Evolutionary conservation across 805 yeast genomes (phyloP), one percentile per base, ranked within the genome.

Genomic region (Grigorovia yakushimaensis): DNA sequence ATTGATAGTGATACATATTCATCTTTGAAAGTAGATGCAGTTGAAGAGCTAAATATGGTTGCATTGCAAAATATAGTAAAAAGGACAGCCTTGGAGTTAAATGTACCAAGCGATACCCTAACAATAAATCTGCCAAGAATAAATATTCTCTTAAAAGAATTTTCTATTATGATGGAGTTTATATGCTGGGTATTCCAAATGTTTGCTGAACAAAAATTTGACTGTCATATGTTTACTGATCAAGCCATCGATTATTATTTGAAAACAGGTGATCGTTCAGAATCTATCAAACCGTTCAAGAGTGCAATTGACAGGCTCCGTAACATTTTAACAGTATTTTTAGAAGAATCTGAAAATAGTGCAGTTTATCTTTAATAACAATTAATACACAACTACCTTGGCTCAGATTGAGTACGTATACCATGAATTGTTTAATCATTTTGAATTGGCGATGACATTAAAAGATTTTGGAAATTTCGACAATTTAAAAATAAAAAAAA

Each of bases 11-110:
- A 41, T 4, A 24, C 22, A 8, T 47, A 18, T 35, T 27, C 47
- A 8, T 13, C 45, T 2, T 27, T 51, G 5, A 30, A 47, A 6
- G 13, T 69, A 1, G 49, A 54, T 1, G 41, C 49, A 22, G 58
- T 69, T 15, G 70, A 68, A 41, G 42, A 48, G 3, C 53, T 66
- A n/a, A 53, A 62, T 24, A 30, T 62, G 50, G 53, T 59, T 1
- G 56, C 61, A 18, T 57, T 67, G 17, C 69, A 65, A 27, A 69
- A 68, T 52, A 47, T 59, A 2, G 53, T 67, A 23, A 69, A 67
- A 49, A 62, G 24, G 11, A 19, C 9, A 4, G 20, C 36, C 4
- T 18, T 44, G 5, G 42, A 44, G 19, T 30, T 44, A 15, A 35
- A 27, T 17, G 18, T 44, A 15, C 19, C 41, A 5, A 21, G 35